These are phyloP conservation scores for Phytophthora pistaciae DNA, from an alignment of 352 stramenopile species.

Conservation along the genomic window DNA sequence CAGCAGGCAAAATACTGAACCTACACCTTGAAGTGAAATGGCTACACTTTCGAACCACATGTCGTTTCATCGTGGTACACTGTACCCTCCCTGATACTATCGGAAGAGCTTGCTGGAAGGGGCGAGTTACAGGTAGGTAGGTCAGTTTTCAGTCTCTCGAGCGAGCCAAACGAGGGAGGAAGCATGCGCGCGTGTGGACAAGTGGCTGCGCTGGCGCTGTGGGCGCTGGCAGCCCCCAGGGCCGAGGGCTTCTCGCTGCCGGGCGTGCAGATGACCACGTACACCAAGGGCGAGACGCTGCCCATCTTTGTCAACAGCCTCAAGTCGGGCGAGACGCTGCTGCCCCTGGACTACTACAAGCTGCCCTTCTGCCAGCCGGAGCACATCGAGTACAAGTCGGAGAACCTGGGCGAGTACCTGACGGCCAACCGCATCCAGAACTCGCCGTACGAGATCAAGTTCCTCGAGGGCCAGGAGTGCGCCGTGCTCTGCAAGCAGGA, in stretches of 20 bases:
- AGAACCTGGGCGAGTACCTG: conserved; percentile 99
- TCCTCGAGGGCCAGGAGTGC: conserved; percentile 80
- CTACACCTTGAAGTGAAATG: neutral
- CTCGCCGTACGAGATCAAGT: conserved; percentile 97
- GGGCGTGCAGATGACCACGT: conserved; percentile 91
- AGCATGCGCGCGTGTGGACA: conserved; percentile 33
- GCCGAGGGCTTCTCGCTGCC: conserved; percentile 74
- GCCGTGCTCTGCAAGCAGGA: conserved; percentile 79
- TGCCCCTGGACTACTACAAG: conserved; percentile 98
- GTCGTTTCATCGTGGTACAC: neutral
- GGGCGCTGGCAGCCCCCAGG: conserved; percentile 15
- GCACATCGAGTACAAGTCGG: conserved; percentile 96
- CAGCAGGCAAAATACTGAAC: neutral
- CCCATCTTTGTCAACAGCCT: conserved; percentile 96
- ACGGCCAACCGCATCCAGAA: conserved; percentile 99
- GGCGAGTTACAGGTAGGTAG: neutral
- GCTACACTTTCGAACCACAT: neutral
- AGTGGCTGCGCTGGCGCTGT: conserved; percentile 34
- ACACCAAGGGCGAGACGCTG: conserved; percentile 86
- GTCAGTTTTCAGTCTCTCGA: neutral
- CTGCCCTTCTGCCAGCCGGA: conserved; percentile 96
- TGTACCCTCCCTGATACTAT: neutral
- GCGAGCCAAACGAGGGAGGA: conserved; percentile 1
- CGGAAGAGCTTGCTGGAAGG: neutral
- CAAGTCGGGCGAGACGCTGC: conserved; percentile 95